Evolutionary conservation across 257 asterid species (phyloP).

Genomic region (Eustoma russellianum): DNA sequence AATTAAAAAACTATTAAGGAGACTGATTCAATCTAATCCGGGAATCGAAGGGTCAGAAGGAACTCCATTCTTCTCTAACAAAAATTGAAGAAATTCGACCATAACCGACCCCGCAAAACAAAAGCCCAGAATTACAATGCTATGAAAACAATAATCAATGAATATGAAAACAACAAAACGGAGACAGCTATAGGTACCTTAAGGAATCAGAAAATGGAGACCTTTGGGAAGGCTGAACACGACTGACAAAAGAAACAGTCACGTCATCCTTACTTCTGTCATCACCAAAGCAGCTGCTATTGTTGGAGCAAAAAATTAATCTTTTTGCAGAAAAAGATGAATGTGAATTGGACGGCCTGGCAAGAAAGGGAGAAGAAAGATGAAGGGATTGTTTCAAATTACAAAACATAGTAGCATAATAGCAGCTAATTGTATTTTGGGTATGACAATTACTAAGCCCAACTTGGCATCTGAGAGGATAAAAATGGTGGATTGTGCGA

Average conservation of each 20-base stretch:
- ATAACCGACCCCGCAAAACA: too few species aligned
- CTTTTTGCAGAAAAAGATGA: constrained; percentile 8
- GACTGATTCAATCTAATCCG: too few species aligned
- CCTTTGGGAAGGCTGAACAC: constrained; percentile 15
- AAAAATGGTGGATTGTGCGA: constrained; percentile 2
- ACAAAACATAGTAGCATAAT: not conserved
- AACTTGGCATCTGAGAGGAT: constrained; percentile 7
- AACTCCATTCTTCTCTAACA: too few species aligned
- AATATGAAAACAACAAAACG: not conserved
- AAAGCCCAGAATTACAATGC: too few species aligned
- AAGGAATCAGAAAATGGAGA: constrained; percentile 23
- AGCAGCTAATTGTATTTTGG: not conserved
- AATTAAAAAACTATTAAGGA: too few species aligned
- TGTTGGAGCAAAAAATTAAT: constrained; percentile 7
- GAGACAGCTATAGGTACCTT: constrained; percentile 23
- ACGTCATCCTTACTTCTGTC: not conserved
- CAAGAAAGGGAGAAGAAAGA: constrained; percentile 2
- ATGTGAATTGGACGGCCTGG: not conserved
- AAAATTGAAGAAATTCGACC: too few species aligned
- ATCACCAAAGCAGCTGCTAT: not conserved
- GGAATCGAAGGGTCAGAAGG: too few species aligned
- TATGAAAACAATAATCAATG: too few species aligned
- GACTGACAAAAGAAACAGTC: constrained; percentile 7
- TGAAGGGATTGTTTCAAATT: not conserved
- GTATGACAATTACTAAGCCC: not conserved